A percentile compares a stretch with the other conserved stretches of the same genome.
Evolutionary conservation across 257 asterid genomes (phyloP).

Genomic region (Solanum ossicruentum): DNA sequence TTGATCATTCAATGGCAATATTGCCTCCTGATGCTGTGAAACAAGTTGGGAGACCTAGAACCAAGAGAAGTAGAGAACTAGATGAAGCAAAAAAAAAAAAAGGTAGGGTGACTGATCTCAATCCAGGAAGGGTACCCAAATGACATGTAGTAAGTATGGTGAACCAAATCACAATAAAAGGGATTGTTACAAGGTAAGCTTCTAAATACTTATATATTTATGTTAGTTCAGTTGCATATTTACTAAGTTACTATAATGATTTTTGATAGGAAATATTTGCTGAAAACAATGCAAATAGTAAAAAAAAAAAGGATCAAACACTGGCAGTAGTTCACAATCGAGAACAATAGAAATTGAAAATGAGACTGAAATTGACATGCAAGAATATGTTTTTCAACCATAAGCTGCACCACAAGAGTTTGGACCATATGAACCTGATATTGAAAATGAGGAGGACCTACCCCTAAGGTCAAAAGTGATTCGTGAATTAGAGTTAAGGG

Average conservation of each 20-base stretch:
- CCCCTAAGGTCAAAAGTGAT: neutral
- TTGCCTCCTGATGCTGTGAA: neutral
- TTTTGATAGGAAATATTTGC: neutral
- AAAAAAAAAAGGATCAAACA: neutral
- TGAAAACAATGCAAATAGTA: neutral
- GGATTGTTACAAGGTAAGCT: neutral
- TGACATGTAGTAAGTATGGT: neutral
- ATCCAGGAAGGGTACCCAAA: neutral
- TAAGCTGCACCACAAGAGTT: neutral
- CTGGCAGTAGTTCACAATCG: neutral
- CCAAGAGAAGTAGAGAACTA: neutral
- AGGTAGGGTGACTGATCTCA: neutral
- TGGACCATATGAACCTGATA: neutral
- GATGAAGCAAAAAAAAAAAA: neutral
- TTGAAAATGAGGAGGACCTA: neutral
- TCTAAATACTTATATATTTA: neutral
- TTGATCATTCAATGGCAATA: too few species aligned
- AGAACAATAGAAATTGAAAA: neutral
- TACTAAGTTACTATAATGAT: too few species aligned
- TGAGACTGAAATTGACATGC: neutral
- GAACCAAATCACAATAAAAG: neutral
- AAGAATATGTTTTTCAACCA: too few species aligned
- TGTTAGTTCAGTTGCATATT: too few species aligned
- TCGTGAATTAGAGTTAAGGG: neutral
- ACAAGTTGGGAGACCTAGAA: too few species aligned